These are phyloP conservation scores for Theileria luwenshuni DNA, from an alignment of 169 alveolate species.

Conservation along the genomic window DNA sequence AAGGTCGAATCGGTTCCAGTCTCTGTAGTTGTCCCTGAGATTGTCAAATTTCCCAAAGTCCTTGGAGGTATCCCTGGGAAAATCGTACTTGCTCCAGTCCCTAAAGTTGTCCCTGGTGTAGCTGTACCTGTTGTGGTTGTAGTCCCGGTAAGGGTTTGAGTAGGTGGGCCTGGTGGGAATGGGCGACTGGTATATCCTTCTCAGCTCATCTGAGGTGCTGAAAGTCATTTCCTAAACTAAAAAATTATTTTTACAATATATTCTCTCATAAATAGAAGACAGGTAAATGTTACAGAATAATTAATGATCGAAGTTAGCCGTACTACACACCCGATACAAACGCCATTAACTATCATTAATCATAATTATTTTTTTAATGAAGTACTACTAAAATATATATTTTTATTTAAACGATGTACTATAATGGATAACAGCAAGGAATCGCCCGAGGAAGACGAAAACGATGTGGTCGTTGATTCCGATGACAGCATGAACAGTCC, in stretches of 20 bases:
- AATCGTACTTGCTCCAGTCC: not conserved
- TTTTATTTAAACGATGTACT: no score
- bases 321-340: constrained; percentile 12
- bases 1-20: not conserved
- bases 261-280: no score
- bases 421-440: not conserved
- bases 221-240: not conserved
- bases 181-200: constrained; percentile 1
- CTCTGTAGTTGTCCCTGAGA: not conserved
- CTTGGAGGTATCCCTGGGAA: no score
- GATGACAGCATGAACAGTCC: constrained; percentile 11
- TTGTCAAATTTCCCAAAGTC: not conserved
- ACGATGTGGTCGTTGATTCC: not conserved
- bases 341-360: not conserved
- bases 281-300: no score
- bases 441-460: not conserved
- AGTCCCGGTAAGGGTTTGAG: not conserved
- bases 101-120: not conserved
- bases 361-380: not conserved
- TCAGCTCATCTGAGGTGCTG: not conserved
- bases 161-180: not conserved
- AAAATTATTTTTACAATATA: not conserved
- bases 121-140: not conserved
- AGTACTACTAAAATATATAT: no score
- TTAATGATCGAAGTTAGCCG: no score